Percentiles rank a stretch among this genome's conserved stretches.
These are phyloP conservation scores for Eucalyptus lansdowneana DNA, from an alignment of 345 rosid species.

Conservation along the genomic window DNA sequence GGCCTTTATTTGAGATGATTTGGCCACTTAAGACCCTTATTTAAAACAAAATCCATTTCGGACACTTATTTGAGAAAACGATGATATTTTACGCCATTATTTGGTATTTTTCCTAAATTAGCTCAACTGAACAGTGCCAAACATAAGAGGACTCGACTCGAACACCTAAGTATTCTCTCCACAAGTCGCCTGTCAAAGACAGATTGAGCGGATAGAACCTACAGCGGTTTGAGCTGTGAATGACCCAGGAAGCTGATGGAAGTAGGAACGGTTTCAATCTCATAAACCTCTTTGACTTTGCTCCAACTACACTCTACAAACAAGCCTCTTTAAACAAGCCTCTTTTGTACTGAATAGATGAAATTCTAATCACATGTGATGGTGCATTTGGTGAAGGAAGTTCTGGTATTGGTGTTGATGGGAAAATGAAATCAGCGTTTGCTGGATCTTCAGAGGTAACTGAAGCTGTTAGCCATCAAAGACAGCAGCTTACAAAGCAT, in stretches of 20 bases:
- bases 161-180: background rate
- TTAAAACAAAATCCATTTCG: too few relatives aligned
- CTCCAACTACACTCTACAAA: background rate
- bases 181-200: background rate
- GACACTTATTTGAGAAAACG: too few relatives aligned
- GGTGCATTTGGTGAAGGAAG: accelerated
- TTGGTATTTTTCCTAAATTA: too few relatives aligned
- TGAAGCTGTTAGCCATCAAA: background rate
- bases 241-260: background rate
- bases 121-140: background rate
- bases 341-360: background rate
- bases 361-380: background rate
- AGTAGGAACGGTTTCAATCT: background rate
- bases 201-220: accelerated
- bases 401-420: background rate
- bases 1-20: too few relatives aligned
- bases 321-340: background rate
- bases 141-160: background rate
- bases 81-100: too few relatives aligned
- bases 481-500: background rate
- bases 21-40: too few relatives aligned
- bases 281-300: accelerated
- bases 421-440: accelerated
- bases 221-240: background rate
- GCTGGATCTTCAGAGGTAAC: background rate